Evolutionary conservation across 1,139 yeast genomes (phyloP).

Genomic region (Diutina neorugosa): DNA sequence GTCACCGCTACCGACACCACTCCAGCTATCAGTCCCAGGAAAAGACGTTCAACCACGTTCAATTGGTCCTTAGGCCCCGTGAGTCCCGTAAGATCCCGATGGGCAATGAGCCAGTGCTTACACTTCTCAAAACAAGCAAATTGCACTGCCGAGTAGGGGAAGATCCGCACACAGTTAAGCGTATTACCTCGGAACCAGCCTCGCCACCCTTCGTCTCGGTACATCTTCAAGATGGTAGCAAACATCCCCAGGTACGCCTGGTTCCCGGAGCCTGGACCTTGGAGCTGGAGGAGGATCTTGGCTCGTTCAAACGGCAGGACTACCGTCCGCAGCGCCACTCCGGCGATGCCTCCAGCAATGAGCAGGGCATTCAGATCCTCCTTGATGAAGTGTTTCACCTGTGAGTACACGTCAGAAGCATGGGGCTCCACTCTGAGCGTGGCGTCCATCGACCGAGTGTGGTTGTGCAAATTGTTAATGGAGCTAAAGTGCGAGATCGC

Average conservation of each 20-base stretch:
- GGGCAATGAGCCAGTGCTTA: slow-evolving; percentile 29
- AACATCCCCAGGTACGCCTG: slow-evolving; percentile 64
- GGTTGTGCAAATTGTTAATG: background rate
- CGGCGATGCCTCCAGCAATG: slow-evolving; percentile 54
- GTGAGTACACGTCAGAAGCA: background rate
- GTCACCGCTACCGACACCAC: slow-evolving; percentile 71
- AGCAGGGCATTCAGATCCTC: slow-evolving; percentile 52
- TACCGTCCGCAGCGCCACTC: slow-evolving; percentile 84
- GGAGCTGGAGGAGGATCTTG: slow-evolving; percentile 82
- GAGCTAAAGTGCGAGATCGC: background rate
- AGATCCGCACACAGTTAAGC: slow-evolving; percentile 75
- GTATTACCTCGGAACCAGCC: slow-evolving; percentile 90
- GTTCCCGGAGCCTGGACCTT: slow-evolving; percentile 49
- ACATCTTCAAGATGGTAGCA: slow-evolving; percentile 66
- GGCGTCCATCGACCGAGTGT: background rate
- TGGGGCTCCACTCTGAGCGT: background rate
- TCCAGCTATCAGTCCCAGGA: slow-evolving; percentile 79
- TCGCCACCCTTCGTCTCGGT: slow-evolving; percentile 78
- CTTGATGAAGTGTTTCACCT: slow-evolving; percentile 21
- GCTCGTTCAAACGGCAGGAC: slow-evolving; percentile 95
- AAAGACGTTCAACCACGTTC: slow-evolving; percentile 34
- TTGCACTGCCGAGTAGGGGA: slow-evolving; percentile 94
- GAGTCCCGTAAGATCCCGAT: background rate
- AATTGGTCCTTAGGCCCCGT: background rate
- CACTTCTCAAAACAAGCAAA: slow-evolving; percentile 73